Evolutionary conservation across 805 yeast species (phyloP).

Genomic region (Clavispora vitiphila): DNA sequence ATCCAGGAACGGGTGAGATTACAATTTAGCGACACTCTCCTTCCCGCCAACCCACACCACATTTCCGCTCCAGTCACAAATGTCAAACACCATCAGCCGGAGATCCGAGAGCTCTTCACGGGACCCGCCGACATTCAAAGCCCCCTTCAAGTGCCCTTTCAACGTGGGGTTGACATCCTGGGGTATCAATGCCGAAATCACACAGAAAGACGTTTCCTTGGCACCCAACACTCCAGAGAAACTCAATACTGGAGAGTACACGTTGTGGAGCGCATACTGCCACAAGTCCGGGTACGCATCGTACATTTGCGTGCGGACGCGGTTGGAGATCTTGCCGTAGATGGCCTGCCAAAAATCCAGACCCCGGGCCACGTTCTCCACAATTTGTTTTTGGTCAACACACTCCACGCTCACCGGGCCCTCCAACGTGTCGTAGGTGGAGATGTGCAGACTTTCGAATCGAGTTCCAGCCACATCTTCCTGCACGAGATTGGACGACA

Average conservation of each 20-base stretch:
- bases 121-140: conserved; percentile 71
- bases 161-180: conserved; percentile 92
- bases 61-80: conserved; percentile 72
- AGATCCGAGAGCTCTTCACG: conserved; percentile 56
- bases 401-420: conserved; percentile 34
- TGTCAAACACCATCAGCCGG: conserved; percentile 55
- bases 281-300: conserved; percentile 84
- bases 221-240: conserved; percentile 57
- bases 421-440: conserved; percentile 32
- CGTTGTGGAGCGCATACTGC: conserved; percentile 64
- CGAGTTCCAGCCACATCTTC: conserved; percentile 37
- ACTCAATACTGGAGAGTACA: conserved; percentile 74
- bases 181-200: conserved; percentile 78
- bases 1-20: too few species aligned
- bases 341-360: conserved; percentile 64
- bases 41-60: conserved; percentile 45
- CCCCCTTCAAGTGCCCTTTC: conserved; percentile 88
- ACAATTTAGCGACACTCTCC: conserved; percentile 51
- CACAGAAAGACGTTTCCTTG: conserved; percentile 69
- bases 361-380: conserved; percentile 45
- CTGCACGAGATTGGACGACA: conserved; percentile 32
- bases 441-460: conserved; percentile 20
- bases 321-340: conserved; percentile 66
- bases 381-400: conserved; percentile 23
- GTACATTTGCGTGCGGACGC: conserved; percentile 64